Base-by-base conservation (phyloP, 805 yeast species). In the Brettanomyces sp. region DNA sequence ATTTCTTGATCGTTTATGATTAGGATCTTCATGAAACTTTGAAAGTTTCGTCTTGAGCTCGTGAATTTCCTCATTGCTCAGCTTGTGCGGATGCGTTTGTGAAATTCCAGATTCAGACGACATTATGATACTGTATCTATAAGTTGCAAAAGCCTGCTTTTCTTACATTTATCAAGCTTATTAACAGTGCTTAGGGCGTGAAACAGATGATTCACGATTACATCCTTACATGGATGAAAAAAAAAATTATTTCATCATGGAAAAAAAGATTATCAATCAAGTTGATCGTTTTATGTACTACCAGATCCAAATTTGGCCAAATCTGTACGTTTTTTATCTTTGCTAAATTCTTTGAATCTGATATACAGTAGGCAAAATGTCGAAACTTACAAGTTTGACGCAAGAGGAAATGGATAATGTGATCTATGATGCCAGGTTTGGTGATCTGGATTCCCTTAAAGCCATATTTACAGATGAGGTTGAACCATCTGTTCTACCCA, bases 371-470 rank as follows among this genome's bases (percentile, higher is more conserved):
- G 2, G 14, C 34, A 50, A 41, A 11, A 62, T 60, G 67, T 40
- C 50, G 2, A 56, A 57, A 46, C 51, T 59, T n/a, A 49, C 57
- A 5, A 42, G 44, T 7, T 65, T 77, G 34, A 62, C 73, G 5
- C 85, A 79, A 59, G 96, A 89, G 53, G 95, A 89, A 55, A 80
- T 79, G 68, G 96, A 86, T 51, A 81, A 84, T 43, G 77, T 90
- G 46, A 72, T 89, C 42, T 80, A 80, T 47, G 95, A 87, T 56
- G 87, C 96, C 39, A 77, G 99, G 60, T 80, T 73, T 32, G 97
- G 97, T 5, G 98, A 91, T 55, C 63, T 88, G 40, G 95, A 83
- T 40, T 75, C 85, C 0, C 64, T 93, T 46, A 71, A 76, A 55
- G 85, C 74, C 49, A 77, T 85, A 37, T 84, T 93, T 55, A 68